A percentile compares a stretch with the other conserved stretches of the same genome.
Evolutionary conservation across 2,329 filamentous ascomycete species (phyloP).

Genomic region (Neopestalotiopsis clavispora): DNA sequence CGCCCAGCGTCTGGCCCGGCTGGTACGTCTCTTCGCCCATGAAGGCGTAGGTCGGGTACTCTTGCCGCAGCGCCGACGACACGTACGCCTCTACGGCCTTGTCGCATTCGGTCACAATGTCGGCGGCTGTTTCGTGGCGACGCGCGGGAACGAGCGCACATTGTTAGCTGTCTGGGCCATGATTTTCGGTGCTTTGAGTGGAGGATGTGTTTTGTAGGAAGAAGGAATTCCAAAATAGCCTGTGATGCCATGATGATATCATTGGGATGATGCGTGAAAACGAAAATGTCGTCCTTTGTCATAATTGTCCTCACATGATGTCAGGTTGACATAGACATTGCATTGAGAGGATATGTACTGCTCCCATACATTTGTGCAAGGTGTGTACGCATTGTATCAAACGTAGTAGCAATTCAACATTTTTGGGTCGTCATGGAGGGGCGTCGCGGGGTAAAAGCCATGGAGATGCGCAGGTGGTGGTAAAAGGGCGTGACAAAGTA

Average conservation of each 20-base stretch:
- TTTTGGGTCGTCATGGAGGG: constrained; percentile 20
- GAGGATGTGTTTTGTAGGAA: too few species aligned
- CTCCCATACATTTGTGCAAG: background rate
- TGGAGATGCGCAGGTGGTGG: background rate
- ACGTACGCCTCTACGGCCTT: constrained; percentile 69
- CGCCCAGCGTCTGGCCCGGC: constrained; percentile 65
- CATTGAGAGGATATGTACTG: too few species aligned
- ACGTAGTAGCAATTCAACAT: background rate
- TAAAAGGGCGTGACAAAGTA: too few species aligned
- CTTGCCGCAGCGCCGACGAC: constrained; percentile 51
- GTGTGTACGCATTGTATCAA: background rate
- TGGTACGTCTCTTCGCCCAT: constrained; percentile 81
- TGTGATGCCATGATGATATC: too few species aligned
- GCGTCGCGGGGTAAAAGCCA: constrained; percentile 25
- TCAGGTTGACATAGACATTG: too few species aligned
- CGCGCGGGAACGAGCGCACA: background rate
- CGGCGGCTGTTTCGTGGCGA: constrained; percentile 54
- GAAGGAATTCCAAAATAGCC: too few species aligned
- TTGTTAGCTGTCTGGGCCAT: background rate
- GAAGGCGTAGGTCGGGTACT: constrained; percentile 65
- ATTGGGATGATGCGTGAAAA: too few species aligned
- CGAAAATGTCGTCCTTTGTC: too few species aligned
- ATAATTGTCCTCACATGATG: too few species aligned
- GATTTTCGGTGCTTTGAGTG: constrained; percentile 1
- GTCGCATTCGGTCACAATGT: constrained; percentile 73